Conservation (phyloP, 139 green algal genomes). For the Chlorella sorokiniana region DNA sequence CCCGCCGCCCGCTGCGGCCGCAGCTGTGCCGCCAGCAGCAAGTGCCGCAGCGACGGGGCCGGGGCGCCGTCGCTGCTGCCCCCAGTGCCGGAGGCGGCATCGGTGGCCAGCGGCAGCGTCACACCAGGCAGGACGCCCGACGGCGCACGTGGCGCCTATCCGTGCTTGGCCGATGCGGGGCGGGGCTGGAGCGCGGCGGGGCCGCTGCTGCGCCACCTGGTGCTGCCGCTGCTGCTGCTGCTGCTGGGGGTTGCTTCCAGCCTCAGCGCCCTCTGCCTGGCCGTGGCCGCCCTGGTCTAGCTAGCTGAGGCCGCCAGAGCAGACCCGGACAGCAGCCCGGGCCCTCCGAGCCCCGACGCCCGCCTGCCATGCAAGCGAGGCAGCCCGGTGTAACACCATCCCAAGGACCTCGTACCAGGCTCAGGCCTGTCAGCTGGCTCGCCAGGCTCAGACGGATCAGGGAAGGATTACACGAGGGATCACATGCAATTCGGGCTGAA, state of each 20-base stretch:
- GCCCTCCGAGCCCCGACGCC: too few species aligned
- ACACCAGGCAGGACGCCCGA: background rate
- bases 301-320: too few species aligned
- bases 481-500: too few species aligned
- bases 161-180: background rate
- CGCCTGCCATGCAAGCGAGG: too few species aligned
- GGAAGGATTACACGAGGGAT: too few species aligned
- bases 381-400: too few species aligned
- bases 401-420: too few species aligned
- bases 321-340: too few species aligned
- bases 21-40: background rate
- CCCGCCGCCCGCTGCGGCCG: too few species aligned
- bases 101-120: background rate
- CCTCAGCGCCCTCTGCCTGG: conserved; percentile 30
- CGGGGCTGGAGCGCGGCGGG: background rate
- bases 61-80: background rate
- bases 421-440: too few species aligned
- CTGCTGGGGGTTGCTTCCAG: conserved; percentile 37
- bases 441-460: too few species aligned
- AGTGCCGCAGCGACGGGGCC: background rate
- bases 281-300: conserved; percentile 14
- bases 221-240: conserved; percentile 31
- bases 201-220: conserved; percentile 28
- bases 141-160: background rate
- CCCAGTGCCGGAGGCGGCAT: background rate